Base-by-base conservation (phyloP, 2,329 filamentous ascomycete genomes). In the Epichloe hybrida region DNA sequence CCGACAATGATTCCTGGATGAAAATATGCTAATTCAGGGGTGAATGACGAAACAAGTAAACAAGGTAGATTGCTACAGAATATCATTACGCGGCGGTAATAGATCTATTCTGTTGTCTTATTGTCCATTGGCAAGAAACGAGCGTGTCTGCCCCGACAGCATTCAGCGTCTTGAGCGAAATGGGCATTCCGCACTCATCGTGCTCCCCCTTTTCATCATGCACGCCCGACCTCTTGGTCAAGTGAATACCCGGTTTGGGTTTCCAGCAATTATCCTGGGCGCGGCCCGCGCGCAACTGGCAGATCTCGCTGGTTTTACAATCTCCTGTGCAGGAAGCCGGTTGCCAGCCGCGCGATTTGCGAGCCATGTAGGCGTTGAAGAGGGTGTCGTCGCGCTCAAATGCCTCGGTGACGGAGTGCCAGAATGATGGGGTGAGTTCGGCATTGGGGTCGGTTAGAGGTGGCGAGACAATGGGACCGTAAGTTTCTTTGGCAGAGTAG, bases 361-460 rank as follows among this genome's bases (percentile, higher is more conserved):
- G 66, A 0, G 64, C 59, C 46, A 71, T 68, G 59, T 72, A 81
- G 3, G 61, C 64, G 15, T 70, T 63, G 56, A 80, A 80, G 1
- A 68, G 60, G 0, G 58, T 53, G 2, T 67, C 55, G 50, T 77
- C 61, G 4, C 52, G 56, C 53, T 75, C 71, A 46, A 81, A 71
- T 3, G 65, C 59, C 1, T 64, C 64, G 1, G 77, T 80, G 20
- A 80, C 66, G 55, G 75, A 72, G 59, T 80, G 77, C 77, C 78
- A 81, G 61, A 80, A 80, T 1, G 71, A 72, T 0, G 77, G 72
- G 1, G 73, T 76, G 36, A 83, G 69, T 55, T 81, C 62, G 4
- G 67, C 66, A 9, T 61, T 62, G 3, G 62, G 43, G 41, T 64
- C 56, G 11, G 61, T 62, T 1, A 72, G 55, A 1, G 72, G 68